phyloP scores from a whole-genome alignment of 2,329 filamentous ascomycete species.

The Drechslerella stenobrocha region DNA sequence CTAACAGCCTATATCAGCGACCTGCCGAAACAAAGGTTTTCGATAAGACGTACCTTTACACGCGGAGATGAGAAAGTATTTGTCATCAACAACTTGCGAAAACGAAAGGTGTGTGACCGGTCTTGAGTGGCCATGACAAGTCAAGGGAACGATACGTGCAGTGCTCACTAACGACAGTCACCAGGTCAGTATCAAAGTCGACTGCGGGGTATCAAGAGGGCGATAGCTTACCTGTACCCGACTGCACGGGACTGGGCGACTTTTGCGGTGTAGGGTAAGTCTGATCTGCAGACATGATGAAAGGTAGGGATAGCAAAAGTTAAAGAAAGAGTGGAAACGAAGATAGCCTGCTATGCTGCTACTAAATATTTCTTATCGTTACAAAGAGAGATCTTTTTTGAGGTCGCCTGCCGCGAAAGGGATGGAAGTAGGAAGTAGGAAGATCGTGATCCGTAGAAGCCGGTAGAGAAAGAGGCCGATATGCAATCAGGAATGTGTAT shows the following conservation, averaged over 20 bases:
- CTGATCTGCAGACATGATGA: constrained; percentile 38
- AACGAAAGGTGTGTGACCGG: constrained; percentile 91
- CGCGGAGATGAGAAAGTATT: constrained; percentile 89
- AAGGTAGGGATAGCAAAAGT: constrained; percentile 2
- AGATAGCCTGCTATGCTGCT: constrained; percentile 40
- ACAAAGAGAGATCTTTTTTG: background rate
- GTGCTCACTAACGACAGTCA: constrained; percentile 33
- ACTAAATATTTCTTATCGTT: constrained; percentile 4
- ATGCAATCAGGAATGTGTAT: constrained; percentile 2
- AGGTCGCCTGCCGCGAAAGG: background rate
- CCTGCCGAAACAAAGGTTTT: background rate
- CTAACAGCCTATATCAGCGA: constrained; percentile 58
- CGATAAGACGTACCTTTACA: constrained; percentile 69
- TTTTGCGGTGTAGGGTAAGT: constrained; percentile 44
- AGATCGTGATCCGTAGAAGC: background rate
- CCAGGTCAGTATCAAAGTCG: background rate
- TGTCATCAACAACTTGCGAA: constrained; percentile 77
- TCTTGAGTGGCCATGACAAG: constrained; percentile 90
- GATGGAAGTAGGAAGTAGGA: background rate
- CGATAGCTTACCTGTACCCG: constrained; percentile 22
- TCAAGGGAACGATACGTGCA: constrained; percentile 73
- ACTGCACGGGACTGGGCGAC: constrained; percentile 41
- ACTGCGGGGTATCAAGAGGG: background rate
- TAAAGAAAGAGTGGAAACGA: constrained; percentile 10
- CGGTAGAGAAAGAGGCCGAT: background rate